Evolutionary conservation across 73 alveolate genomes (phyloP), one percentile per base, ranked within the genome.

Genomic region (Paramecium sexaurelia): DNA sequence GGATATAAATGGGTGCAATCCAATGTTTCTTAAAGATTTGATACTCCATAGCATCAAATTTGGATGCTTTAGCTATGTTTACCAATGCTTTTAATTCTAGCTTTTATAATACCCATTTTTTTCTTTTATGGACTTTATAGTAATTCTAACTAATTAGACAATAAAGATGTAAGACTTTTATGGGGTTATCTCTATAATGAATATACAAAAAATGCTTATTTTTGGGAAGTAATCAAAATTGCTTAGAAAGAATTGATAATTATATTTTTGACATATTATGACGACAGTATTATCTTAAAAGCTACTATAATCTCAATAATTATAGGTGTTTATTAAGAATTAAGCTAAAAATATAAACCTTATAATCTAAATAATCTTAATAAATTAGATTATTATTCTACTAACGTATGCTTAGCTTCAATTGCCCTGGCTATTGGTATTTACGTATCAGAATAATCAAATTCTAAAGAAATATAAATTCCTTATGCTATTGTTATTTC

Each of bases 171-270:
- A 4, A 35, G 41, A 35, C 19, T n/a, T n/a, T n/a, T 3, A 51
- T 61, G 83, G 83, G 83, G 83, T 10, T 61, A 61, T 10, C n/a
- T 61, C 3, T 61, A 61, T 26, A 61, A 61, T 61, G 83, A 61
- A 26, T 61, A 61, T 10, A 20, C 27, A 3, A 29, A 61, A 10
- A 61, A 3, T 17, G 83, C 83, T n/a, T 61, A 61, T 10, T 61
- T 61, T 61, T 61, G 83, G 83, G 83, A 61, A 26, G n/a, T 61
- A 1, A 29, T 61, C 20, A 61, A 61, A 22, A 17, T 61, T 3
- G 40, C 40, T 61, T 26, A 17, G 17, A 61, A 26, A 61, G 83
- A 61, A 17, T 20, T 26, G 17, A 61, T 61, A 4, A 61, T 61
- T 29, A 17, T 61, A 3, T 61, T 15, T 10, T 61, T 61, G 17